Evolutionary conservation across 2,329 filamentous ascomycete genomes (phyloP).

Genomic region (Alternaria sp.): DNA sequence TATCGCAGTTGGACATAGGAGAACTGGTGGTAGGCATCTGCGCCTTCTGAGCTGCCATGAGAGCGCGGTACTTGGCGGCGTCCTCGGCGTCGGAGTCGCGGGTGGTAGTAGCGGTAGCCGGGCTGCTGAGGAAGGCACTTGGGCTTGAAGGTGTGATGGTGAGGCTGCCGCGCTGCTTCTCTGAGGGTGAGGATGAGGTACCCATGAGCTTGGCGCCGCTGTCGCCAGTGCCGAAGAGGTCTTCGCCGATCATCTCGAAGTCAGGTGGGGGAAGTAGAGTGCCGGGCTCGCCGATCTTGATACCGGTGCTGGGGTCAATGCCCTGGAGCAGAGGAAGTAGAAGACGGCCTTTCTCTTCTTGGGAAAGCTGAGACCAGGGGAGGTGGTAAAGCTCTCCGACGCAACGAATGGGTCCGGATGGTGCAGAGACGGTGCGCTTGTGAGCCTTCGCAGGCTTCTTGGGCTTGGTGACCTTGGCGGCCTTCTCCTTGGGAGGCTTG

Average conservation of each 20-base stretch:
- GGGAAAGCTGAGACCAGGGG: conserved; percentile 14
- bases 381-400: conserved; percentile 13
- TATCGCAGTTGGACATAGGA: background rate
- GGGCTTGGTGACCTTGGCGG: background rate
- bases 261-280: background rate
- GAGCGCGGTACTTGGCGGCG: background rate
- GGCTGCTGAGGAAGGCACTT: background rate
- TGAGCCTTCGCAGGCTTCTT: conserved; percentile 5
- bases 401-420: background rate
- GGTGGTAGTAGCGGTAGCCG: background rate
- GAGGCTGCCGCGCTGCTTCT: background rate
- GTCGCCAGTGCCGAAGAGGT: background rate
- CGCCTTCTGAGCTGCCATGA: background rate
- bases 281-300: background rate
- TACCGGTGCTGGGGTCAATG: conserved; percentile 21
- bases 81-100: background rate
- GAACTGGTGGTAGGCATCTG: background rate
- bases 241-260: conserved; percentile 5
- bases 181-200: background rate
- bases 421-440: background rate
- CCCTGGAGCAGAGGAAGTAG: conserved; percentile 27
- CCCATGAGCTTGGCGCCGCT: background rate
- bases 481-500: background rate
- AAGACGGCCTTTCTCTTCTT: conserved; percentile 24
- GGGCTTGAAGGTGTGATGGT: background rate